These are phyloP conservation scores for Penicillium paradoxum DNA, from an alignment of 495 filamentous ascomycete species.

Conservation along the genomic window DNA sequence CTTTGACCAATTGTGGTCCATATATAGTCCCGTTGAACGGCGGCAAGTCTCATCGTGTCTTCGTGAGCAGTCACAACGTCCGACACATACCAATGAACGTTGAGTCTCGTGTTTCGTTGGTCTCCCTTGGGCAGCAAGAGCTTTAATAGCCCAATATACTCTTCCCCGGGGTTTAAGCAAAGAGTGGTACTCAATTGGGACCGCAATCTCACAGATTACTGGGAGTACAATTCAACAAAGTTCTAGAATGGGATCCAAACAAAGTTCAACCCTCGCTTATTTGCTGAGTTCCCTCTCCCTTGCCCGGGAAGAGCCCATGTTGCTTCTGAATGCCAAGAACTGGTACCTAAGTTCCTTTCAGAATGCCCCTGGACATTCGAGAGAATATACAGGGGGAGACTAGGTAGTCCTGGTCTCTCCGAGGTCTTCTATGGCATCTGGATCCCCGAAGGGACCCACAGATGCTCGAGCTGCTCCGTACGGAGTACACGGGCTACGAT, in stretches of 20 bases:
- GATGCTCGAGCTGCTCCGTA: not conserved
- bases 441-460: not conserved
- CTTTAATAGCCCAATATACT: not conserved
- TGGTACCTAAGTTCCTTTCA: conserved; percentile 8
- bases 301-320: not conserved
- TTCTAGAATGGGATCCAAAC: not conserved
- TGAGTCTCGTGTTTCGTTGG: not conserved
- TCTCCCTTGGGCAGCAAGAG: not conserved
- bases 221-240: not conserved
- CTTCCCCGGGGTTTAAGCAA: not conserved
- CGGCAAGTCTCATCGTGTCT: not conserved
- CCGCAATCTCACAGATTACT: not conserved
- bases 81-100: not conserved
- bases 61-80: not conserved
- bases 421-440: not conserved
- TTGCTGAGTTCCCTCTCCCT: not conserved
- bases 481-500: too few relatives aligned
- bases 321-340: not conserved
- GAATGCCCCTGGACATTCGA: conserved; percentile 9
- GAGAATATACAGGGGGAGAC: not conserved
- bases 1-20: not conserved
- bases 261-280: not conserved
- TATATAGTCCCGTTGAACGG: not conserved
- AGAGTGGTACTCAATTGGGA: not conserved
- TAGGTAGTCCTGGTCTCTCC: too few relatives aligned